A percentile compares a stretch with the other conserved stretches of the same genome.
These are phyloP conservation scores for Chloranthus sessilifolius DNA, from an alignment of 164 flowering plant genomes.

Conservation along the genomic window DNA sequence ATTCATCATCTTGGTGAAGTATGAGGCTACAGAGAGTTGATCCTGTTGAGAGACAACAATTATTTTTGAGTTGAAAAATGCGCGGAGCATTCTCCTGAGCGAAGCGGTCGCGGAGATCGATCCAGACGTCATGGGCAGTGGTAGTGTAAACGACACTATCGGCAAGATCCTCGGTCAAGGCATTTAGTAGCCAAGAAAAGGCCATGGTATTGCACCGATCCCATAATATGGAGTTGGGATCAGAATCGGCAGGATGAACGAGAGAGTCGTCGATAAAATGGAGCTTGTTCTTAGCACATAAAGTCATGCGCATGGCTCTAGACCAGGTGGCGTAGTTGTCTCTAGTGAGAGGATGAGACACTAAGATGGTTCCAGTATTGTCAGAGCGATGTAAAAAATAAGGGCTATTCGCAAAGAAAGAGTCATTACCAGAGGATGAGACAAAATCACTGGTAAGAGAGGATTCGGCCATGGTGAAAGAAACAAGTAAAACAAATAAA, in stretches of 20 bases:
- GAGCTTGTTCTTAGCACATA: slow-evolving; percentile 5
- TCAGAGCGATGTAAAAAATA: slow-evolving; percentile 3
- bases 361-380: background rate
- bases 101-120: background rate
- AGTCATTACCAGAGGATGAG: background rate
- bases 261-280: slow-evolving; percentile 5
- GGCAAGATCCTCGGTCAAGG: background rate
- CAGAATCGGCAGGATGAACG: background rate
- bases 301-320: slow-evolving; percentile 3
- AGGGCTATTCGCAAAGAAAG: too few relatives aligned
- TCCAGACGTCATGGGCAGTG: background rate
- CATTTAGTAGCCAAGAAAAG: slow-evolving; percentile 2
- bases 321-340: slow-evolving; percentile 2
- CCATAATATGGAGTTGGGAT: background rate
- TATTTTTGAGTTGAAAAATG: background rate
- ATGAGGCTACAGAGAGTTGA: background rate
- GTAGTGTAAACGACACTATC: background rate
- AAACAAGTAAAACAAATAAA: background rate
- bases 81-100: background rate
- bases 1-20: slow-evolving; percentile 1
- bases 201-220: background rate
- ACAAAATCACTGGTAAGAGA: background rate
- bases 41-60: background rate
- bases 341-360: slow-evolving; percentile 1
- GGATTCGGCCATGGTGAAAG: background rate